phyloP scores from a whole-genome alignment of 2,329 filamentous ascomycete genomes.

The Dactylonectria estremocensis region DNA sequence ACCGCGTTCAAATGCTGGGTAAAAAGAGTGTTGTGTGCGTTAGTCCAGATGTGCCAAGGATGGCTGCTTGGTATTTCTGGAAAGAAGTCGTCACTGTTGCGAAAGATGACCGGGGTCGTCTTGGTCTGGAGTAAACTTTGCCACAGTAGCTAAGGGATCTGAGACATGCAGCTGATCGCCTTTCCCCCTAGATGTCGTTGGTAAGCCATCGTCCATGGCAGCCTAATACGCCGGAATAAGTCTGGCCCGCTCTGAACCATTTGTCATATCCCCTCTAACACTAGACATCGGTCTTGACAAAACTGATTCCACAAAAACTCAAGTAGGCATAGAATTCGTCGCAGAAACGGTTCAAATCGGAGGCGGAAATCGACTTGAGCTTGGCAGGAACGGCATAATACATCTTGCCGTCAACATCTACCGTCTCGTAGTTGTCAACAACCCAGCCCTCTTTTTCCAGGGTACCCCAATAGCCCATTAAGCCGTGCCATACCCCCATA shows the following conservation, averaged over 20 bases:
- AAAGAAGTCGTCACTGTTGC: constrained; percentile 90
- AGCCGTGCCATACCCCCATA: constrained; percentile 90
- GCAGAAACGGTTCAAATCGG: constrained; percentile 81
- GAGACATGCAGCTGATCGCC: constrained; percentile 91
- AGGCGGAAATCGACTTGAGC: constrained; percentile 73
- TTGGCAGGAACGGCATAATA: constrained; percentile 29
- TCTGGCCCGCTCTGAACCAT: constrained; percentile 75
- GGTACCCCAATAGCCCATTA: constrained; percentile 88
- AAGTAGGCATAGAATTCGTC: constrained; percentile 90
- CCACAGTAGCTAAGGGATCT: constrained; percentile 85
- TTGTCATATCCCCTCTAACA: constrained; percentile 82
- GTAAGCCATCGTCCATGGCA: constrained; percentile 82
- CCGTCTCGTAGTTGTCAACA: constrained; percentile 80
- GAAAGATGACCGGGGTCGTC: constrained; percentile 77
- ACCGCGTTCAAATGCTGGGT: constrained; percentile 86
- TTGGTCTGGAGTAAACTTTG: constrained; percentile 83
- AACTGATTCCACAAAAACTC: constrained; percentile 77
- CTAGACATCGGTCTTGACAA: constrained; percentile 90
- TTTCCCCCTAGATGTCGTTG: constrained; percentile 81
- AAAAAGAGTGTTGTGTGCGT: constrained; percentile 85
- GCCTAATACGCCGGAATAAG: constrained; percentile 82
- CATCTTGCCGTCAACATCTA: constrained; percentile 62
- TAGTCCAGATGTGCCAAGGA: constrained; percentile 90
- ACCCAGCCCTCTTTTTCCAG: constrained; percentile 80
- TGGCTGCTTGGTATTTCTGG: constrained; percentile 83